Evolutionary conservation across 495 filamentous ascomycete species (phyloP).

Genomic region (Choiromyces venosus): DNA sequence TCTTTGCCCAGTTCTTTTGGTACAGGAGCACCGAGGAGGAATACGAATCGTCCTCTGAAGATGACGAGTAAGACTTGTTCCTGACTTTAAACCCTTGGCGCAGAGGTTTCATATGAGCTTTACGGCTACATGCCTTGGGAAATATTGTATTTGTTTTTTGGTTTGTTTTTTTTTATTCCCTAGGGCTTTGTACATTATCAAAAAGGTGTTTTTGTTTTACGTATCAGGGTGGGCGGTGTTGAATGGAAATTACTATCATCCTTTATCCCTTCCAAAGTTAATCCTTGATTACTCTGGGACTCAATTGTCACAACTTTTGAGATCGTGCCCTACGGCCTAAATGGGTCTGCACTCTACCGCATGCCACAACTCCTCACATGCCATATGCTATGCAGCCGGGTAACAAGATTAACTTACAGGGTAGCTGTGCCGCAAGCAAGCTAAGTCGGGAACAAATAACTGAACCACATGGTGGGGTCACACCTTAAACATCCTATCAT

Average conservation of each 20-base stretch:
- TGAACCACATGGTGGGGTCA: neutral
- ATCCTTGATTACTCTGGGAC: neutral
- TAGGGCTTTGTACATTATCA: neutral
- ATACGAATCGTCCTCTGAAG: conserved; percentile 25
- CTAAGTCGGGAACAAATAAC: too few species aligned
- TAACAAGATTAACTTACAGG: neutral
- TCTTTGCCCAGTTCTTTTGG: conserved; percentile 89
- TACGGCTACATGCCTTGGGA: neutral
- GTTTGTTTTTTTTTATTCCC: neutral
- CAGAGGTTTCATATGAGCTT: neutral
- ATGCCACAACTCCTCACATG: neutral
- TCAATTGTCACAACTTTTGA: neutral
- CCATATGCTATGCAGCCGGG: neutral
- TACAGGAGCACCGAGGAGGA: conserved; percentile 51
- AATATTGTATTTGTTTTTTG: neutral
- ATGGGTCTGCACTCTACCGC: neutral
- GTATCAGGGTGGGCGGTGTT: neutral
- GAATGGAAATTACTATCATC: neutral
- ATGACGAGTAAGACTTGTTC: conserved; percentile 9
- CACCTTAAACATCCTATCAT: neutral
- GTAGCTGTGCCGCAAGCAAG: neutral
- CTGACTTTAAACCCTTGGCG: neutral
- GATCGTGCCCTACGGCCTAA: neutral
- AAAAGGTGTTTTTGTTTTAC: neutral
- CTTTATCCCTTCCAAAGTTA: neutral